Base-by-base conservation (phyloP, 1,284 basidiomycete genomes). In the Phenoliferia sp. region DNA sequence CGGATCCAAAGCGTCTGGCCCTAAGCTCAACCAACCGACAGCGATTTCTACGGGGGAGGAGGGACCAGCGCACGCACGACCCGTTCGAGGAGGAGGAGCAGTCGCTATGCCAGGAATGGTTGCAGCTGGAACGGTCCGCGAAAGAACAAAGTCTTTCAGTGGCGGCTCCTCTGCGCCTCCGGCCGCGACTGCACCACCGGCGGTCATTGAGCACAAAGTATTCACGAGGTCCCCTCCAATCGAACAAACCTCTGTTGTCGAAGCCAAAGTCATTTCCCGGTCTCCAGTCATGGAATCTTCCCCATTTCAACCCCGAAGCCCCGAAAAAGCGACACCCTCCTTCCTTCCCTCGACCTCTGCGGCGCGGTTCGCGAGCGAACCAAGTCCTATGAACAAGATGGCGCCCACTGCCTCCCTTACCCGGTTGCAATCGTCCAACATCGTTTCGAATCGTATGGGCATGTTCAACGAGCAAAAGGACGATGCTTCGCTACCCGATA, bases 361-460 rank as follows among this genome's bases (percentile, higher is more conserved):
- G n/a, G n/a, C n/a, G n/a, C n/a, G n/a, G 9, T 52, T 52, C 48
- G 19, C 48, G 48, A 52, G 7, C 48, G 48, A 52, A 22, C 48
- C 48, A 5, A 9, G 22, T 26, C 15, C 15, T 12, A 44, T 44
- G 15, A 22, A 22, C 39, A 52, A 52, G 31, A 57, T 15, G 12
- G 12, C 55, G 19, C 29, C 55, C 17, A 57, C 55, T 3, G 15
- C 31, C 2, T 57, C 69, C 3, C 69, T 70, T 36, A 67, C 63
- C 2, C 69, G 69, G 3, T 56, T 70, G 9, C 66, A 62, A 0
- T 64, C 63, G 16, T 63, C 63, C 12, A 44, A 44, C 33, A 68
- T 70, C 59, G 69, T 68, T 32, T 48, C 66, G 12, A 64, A 70
- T n/a, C 66, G 69, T 10, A 63, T 70, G 22, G 48, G 48, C 39